A percentile compares a stretch with the other conserved stretches of the same genome.
Conservation (phyloP, 2,329 filamentous ascomycete genomes). For the Aureobasidium sp. region DNA sequence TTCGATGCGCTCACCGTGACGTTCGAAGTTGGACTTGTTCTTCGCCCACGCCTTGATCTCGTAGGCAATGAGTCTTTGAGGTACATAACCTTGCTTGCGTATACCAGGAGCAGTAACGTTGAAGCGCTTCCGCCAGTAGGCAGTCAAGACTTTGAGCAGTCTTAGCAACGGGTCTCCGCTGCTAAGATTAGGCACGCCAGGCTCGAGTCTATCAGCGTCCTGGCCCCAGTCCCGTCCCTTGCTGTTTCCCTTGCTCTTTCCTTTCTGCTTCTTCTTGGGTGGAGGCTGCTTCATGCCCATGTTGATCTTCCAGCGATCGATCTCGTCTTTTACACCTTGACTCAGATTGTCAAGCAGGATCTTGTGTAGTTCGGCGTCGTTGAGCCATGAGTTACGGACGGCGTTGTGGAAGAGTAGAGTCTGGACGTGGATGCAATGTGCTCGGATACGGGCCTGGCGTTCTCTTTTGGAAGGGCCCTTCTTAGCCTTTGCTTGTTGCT, state of each 20-base stretch:
- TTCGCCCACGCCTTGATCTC: conserved; percentile 64
- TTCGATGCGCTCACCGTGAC: conserved; percentile 71
- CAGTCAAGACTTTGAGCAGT: conserved; percentile 66
- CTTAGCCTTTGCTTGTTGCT: conserved; percentile 45
- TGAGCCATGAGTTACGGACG: conserved; percentile 75
- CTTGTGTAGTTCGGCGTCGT: conserved; percentile 67
- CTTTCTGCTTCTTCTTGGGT: conserved; percentile 39
- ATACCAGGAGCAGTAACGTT: conserved; percentile 68
- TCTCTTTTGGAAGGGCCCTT: conserved; percentile 84
- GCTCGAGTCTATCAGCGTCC: conserved; percentile 62
- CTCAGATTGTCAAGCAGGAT: conserved; percentile 69
- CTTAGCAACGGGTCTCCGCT: conserved; percentile 73
- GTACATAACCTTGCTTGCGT: conserved; percentile 84
- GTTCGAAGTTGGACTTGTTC: conserved; percentile 52
- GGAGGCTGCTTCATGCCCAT: conserved; percentile 48
- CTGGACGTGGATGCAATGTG: conserved; percentile 86
- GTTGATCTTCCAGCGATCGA: conserved; percentile 65
- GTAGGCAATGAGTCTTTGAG: conserved; percentile 66
- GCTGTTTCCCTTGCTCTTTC: conserved; percentile 37
- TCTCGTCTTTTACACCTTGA: conserved; percentile 60
- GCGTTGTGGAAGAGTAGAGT: conserved; percentile 85
- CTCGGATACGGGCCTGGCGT: conserved; percentile 65
- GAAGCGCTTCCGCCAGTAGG: conserved; percentile 87
- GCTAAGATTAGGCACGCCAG: conserved; percentile 67
- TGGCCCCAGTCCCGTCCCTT: conserved; percentile 63